Evolutionary conservation across 2,329 filamentous ascomycete genomes (phyloP), one percentile per base, ranked within the genome.

Genomic region (Orbilia oligospora): DNA sequence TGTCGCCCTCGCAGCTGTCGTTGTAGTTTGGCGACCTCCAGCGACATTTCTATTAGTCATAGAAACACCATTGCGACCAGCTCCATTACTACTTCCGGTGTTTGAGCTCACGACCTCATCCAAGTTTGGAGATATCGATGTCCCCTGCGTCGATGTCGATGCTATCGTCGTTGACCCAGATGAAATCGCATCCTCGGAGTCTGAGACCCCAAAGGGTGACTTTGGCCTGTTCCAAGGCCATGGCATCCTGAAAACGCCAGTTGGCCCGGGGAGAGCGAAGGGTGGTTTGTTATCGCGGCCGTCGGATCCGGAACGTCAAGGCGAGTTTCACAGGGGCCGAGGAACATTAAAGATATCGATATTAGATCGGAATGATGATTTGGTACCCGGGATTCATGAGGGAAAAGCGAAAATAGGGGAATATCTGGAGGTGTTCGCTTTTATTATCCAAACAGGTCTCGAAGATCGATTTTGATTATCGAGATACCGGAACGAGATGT

Each of bases 151-250:
- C 36, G 56, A 44, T 18, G 44, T 33, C 33, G 22, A 51, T 14
- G 63, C 71, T 46, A 46, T 61, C 12, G 56, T 77, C 56, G 56
- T 67, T 30, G 55, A 48, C 14, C 46, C 44, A 49, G 65, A 30
- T 38, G 67, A 48, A 27, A 46, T 46, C 46, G 41, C 33, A 67
- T 77, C 73, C 36, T 61, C 56, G 46, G 53, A 61, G 30, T 71
- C 66, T 38, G 48, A 14, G 51, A 63, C 71, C 46, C 66, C 72
- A 41, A 49, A 63, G 67, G 73, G 73, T 63, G 73, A 77, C 73
- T 77, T 77, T 71, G 73, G 73, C 73, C 73, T 76, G 38, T 48
- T 77, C 73, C 73, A 77, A 66, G 73, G 73, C 73, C 73, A 77
- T 77, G 73, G 73, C 73, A 77, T 77, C 63, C 48, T 77, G 73